Percentiles rank a stretch among this genome's conserved stretches.
Evolutionary conservation across 306 rosid genomes (phyloP).

Genomic region (Prunus fruticosa): DNA sequence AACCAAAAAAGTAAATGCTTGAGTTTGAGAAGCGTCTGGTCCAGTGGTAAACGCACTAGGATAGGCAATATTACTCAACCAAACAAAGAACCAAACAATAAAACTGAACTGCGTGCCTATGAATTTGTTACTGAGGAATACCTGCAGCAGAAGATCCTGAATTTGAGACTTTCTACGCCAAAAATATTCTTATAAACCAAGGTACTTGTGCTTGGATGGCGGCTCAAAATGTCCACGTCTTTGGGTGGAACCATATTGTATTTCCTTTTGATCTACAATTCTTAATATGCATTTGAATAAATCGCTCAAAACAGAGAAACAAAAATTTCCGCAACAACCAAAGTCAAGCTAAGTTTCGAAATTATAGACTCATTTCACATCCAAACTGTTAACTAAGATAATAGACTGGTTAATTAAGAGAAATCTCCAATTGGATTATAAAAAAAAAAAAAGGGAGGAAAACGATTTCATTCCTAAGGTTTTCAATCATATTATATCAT

Average conservation of each 20-base stretch:
- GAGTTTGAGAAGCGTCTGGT: too few species aligned
- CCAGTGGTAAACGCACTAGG: too few species aligned
- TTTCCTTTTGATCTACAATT: neutral
- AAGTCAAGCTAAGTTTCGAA: neutral
- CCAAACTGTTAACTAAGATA: neutral
- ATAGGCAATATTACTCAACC: too few species aligned
- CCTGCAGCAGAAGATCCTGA: too few species aligned
- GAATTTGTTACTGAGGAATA: too few species aligned
- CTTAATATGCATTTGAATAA: neutral
- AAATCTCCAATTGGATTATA: neutral
- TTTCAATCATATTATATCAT: neutral
- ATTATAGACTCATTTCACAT: neutral
- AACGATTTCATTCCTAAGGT: neutral
- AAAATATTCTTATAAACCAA: too few species aligned
- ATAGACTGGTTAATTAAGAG: neutral
- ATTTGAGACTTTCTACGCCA: too few species aligned
- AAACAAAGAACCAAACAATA: too few species aligned
- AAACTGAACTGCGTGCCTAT: too few species aligned
- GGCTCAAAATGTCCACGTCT: neutral
- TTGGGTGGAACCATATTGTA: neutral
- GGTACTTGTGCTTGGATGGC: too few species aligned
- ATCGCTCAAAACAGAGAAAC: neutral
- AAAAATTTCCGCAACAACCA: neutral
- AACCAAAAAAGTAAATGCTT: too few species aligned
- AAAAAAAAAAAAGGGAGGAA: neutral